These are phyloP conservation scores for Thraustochytrium sp. DNA, from an alignment of 352 stramenopile genomes.

Conservation along the genomic window DNA sequence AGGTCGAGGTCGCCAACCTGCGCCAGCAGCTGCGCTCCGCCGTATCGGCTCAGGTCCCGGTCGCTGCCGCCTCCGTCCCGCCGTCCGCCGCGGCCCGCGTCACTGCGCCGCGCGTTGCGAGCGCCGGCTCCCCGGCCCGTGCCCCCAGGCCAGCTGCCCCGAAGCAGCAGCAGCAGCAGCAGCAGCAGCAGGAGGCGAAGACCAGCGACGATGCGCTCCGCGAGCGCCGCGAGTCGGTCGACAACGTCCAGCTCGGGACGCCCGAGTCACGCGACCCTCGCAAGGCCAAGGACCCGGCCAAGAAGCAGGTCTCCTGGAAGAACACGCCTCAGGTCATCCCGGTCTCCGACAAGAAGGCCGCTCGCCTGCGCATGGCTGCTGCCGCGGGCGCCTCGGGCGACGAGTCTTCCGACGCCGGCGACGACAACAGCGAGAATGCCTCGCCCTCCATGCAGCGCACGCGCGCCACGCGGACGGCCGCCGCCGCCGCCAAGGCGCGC, in stretches of 20 bases:
- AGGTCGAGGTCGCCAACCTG: slow-evolving; percentile 28
- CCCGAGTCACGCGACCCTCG: background rate
- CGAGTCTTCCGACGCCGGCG: too few relatives aligned
- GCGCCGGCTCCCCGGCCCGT: too few relatives aligned
- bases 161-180: too few relatives aligned
- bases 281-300: background rate
- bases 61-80: background rate
- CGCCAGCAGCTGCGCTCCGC: slow-evolving; percentile 2
- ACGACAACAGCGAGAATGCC: too few relatives aligned
- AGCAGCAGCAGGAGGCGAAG: too few relatives aligned
- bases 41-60: background rate
- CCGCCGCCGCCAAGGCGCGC: background rate
- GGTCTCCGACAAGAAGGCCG: background rate
- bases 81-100: too few relatives aligned
- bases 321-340: slow-evolving; percentile 33
- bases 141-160: background rate
- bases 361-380: background rate
- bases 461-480: background rate
- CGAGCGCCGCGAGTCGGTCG: background rate
- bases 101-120: too few relatives aligned
- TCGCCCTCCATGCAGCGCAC: too few relatives aligned
- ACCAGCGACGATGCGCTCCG: background rate
- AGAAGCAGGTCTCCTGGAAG: slow-evolving; percentile 43
- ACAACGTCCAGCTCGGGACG: background rate
- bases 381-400: background rate